Evolutionary conservation across 2,329 filamentous ascomycete species (phyloP), one percentile per base, ranked within the genome.

Genomic region (Rhexocercosporidium sp.): DNA sequence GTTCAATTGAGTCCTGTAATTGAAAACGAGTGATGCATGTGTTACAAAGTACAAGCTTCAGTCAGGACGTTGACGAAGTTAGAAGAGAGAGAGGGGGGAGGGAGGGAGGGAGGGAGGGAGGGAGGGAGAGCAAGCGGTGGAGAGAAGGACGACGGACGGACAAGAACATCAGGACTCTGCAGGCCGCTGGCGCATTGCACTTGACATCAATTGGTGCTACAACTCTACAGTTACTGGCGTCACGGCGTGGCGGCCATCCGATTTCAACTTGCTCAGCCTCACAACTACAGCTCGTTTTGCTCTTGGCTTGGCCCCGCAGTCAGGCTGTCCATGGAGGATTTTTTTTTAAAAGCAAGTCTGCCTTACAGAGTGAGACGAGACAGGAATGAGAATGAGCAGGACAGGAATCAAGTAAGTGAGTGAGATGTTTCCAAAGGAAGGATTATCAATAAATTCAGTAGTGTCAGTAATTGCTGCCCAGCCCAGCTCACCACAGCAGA

Each of bases 271-370:
- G 62, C 65, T 64, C 65, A 64, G 53, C 65, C 61, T 60, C 62
- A 64, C 51, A 37, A 16, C 37, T 37, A 25, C 51, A 54, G 31
- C 56, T 18, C n/a, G 7, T 44, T 18, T 18, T 4, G n/a, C 41
- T n/a, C 41, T 44, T 37, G 34, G 25, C 59, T 57, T 41, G 39
- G 62, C 65, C 65, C 65, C 67, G 59, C 65, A 61, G 29, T 67
- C 65, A 67, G 67, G 62, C 65, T 67, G 34, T 20, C 41, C 14
- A 44, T 6, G 6, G 41, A 9, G 1, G 14, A 14, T 18, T 16
- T 8, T 14, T 31, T 54, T 34, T 53, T 29, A 7, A 16, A 64
- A 27, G 65, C 65, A 65, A 51, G 61, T 69, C 67, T 69, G 67
- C 67, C 67, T 62, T 66, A 66, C 44, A 18, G 61, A n/a, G 20